Percentiles rank a stretch among this genome's conserved stretches.
Conservation (phyloP, 1,284 basidiomycete genomes). For the Volvariella volvacea region DNA sequence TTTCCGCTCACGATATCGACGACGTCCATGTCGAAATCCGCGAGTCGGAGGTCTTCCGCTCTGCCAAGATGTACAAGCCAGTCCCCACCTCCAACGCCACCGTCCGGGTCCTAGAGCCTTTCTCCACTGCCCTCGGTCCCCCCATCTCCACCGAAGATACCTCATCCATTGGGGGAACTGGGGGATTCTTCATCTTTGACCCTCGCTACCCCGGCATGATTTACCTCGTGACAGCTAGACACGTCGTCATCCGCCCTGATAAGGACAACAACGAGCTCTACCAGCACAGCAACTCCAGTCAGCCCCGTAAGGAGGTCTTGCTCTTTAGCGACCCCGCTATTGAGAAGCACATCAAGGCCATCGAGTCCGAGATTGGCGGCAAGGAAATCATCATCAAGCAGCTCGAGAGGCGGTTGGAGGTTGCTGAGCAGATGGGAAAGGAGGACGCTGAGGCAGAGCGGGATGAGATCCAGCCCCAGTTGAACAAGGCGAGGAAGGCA, state of each 20-base stretch:
- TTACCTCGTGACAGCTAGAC: constrained; percentile 17
- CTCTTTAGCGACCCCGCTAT: constrained; percentile 16
- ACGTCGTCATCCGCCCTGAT: constrained; percentile 17
- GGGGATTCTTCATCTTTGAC: constrained; percentile 24
- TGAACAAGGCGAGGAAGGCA: constrained; percentile 14
- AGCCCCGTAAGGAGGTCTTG: constrained; percentile 15
- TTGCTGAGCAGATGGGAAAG: constrained; percentile 9
- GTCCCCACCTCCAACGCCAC: constrained; percentile 15
- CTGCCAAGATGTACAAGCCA: constrained; percentile 17
- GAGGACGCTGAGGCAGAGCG: constrained; percentile 9
- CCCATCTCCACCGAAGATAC: constrained; percentile 20
- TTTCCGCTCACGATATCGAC: constrained; percentile 8
- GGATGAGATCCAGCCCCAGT: constrained; percentile 7
- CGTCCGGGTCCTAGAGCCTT: constrained; percentile 19
- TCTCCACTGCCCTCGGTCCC: constrained; percentile 27
- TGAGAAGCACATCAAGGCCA: constrained; percentile 9
- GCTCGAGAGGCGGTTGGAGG: constrained; percentile 10
- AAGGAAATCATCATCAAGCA: constrained; percentile 9
- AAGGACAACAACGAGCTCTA: constrained; percentile 15
- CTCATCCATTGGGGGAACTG: constrained; percentile 22
- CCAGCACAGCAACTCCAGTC: constrained; percentile 10
- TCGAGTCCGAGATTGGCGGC: constrained; percentile 13
- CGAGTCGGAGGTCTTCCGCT: constrained; percentile 20
- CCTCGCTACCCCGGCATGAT: constrained; percentile 11
- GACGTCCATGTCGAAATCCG: constrained; percentile 25